Evolutionary conservation across 2,329 filamentous ascomycete genomes (phyloP).

Genomic region (Hypoxylon rubiginosum): DNA sequence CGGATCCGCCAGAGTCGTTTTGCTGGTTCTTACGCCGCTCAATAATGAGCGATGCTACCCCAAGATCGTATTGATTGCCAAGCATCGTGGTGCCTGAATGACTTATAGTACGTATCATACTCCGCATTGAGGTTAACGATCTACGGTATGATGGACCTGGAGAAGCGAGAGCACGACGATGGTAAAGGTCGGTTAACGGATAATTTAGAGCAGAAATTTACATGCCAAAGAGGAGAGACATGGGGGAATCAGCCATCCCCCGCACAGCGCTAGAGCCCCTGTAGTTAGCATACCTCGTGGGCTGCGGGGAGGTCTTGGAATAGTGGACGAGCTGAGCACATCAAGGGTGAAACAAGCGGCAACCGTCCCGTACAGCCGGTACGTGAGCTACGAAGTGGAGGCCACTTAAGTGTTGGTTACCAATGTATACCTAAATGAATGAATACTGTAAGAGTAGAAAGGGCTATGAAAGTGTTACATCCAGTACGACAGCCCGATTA

Average conservation of each 20-base stretch:
- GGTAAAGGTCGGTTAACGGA: slow-evolving; percentile 32
- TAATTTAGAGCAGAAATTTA: slow-evolving; percentile 28
- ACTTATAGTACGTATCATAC: slow-evolving; percentile 17
- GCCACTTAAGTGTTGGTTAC: neutral
- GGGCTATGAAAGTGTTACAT: neutral
- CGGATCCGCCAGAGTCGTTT: slow-evolving; percentile 16
- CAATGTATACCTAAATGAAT: neutral
- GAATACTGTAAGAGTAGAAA: neutral
- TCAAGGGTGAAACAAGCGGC: slow-evolving; percentile 20
- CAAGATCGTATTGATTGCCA: slow-evolving; percentile 35
- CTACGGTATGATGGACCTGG: slow-evolving; percentile 1
- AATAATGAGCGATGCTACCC: slow-evolving; percentile 32
- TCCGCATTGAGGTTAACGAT: slow-evolving; percentile 28
- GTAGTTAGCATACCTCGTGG: slow-evolving; percentile 16
- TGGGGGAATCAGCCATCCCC: slow-evolving; percentile 4
- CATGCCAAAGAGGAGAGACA: neutral
- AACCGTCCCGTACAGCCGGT: slow-evolving; percentile 31
- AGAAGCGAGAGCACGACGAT: slow-evolving; percentile 7
- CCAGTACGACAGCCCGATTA: neutral
- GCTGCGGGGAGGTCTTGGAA: slow-evolving; percentile 19
- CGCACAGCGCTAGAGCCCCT: slow-evolving; percentile 20
- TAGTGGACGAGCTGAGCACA: slow-evolving; percentile 2
- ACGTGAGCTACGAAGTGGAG: slow-evolving; percentile 3
- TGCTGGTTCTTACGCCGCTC: slow-evolving; percentile 16
- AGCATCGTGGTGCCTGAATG: slow-evolving; percentile 33